Evolutionary conservation across 1,284 basidiomycete species (phyloP), one percentile per base, ranked within the genome.

Genomic region (Austroboletus niveus): DNA sequence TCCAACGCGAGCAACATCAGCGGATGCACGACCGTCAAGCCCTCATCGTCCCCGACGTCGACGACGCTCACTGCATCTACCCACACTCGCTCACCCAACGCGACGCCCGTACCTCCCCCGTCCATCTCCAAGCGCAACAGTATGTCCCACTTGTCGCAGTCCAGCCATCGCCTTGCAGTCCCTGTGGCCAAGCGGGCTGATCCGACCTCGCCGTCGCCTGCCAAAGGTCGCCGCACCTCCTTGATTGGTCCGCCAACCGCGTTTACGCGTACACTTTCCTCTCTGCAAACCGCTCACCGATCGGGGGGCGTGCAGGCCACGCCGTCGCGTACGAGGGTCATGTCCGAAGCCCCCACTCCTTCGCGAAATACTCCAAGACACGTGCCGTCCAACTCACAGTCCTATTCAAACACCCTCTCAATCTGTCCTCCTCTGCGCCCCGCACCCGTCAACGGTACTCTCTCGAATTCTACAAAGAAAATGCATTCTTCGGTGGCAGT

Each of bases 1-100:
- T 67, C 65, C 24, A 69, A 65, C 40, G 69, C 69, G 45, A 70
- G 69, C 14, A 64, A 59, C 36, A 45, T 64, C 40, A 71, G 69
- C 54, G 73, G 71, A 8, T 68, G 70, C 54, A 72, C 76, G 10
- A 77, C 76, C 30, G 65, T 77, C 50, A 72, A 72, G 36, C 75
- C 75, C 6, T 62, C 56, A 3, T 45, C 51, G 6, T 65, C 65
- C 2, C 60, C 63, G 4, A 46, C 55, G 10, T 64, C 64, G n/a
- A 65, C 62, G 15, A 66, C 65, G 29, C 58, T 59, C 49, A 52
- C 59, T 5, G 60, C 49, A 10, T 59, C 61, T 6, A 65, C 61
- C 14, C 49, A 52, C 17, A 30, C 9, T 15, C 66, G 65, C 46
- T 68, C 61, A n/a, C 60, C 65, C 14, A 68, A 70, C 48, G 64